These are phyloP conservation scores for Entrophospora sp. DNA, from an alignment of 192 early-diverging fungal genomes.

Conservation along the genomic window DNA sequence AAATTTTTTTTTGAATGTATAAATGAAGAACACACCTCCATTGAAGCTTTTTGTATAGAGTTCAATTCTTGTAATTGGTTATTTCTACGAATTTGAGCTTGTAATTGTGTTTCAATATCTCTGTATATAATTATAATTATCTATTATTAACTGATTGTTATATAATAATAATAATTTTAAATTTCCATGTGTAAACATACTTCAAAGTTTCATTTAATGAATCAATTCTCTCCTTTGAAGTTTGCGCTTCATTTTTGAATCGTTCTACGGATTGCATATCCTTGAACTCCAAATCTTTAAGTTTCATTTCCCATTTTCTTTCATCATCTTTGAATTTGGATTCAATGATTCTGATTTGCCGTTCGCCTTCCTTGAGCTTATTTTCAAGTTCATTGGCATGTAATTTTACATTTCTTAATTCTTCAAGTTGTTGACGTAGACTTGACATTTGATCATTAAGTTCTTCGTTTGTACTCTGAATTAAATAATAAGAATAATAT, in stretches of 20 bases:
- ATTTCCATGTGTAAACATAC: conserved; percentile 15
- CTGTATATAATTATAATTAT: conserved; percentile 8
- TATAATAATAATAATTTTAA: neutral
- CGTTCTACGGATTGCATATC: conserved; percentile 30
- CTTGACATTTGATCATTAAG: conserved; percentile 9
- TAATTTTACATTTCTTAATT: conserved; percentile 1
- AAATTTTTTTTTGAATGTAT: too few species aligned
- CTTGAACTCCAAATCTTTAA: conserved; percentile 27
- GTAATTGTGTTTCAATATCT: conserved; percentile 25
- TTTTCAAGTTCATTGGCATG: conserved; percentile 25
- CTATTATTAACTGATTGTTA: neutral
- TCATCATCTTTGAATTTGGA: conserved; percentile 25
- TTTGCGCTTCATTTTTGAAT: conserved; percentile 29
- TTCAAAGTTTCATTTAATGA: conserved; percentile 26
- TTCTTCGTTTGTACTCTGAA: conserved; percentile 18
- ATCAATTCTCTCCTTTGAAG: conserved; percentile 32
- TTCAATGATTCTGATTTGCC: conserved; percentile 24
- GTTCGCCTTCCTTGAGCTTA: conserved; percentile 27
- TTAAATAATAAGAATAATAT: too few species aligned
- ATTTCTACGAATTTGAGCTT: conserved; percentile 27
- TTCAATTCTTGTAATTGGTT: conserved; percentile 27
- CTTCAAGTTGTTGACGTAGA: conserved; percentile 7
- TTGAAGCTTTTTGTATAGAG: conserved; percentile 22
- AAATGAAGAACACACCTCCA: conserved; percentile 18
- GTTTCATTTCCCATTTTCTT: conserved; percentile 26